phyloP scores from a whole-genome alignment of 768 basidiomycete species.

The Kockovaella imperatae region DNA sequence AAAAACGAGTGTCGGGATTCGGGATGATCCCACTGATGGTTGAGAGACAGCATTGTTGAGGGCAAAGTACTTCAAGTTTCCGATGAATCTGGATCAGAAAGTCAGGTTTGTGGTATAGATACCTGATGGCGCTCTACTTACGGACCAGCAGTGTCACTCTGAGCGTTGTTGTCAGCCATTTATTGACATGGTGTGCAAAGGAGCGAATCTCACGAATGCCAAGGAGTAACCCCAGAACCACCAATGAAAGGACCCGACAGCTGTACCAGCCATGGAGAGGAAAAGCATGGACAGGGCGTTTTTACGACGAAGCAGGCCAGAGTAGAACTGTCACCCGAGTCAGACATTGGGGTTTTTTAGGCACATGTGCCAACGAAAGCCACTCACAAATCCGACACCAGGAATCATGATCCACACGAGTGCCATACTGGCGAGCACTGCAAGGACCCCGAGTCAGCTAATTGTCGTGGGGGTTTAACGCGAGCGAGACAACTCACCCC shows the following conservation, averaged over 20 bases:
- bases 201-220: no score
- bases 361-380: no score
- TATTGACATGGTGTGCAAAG: no score
- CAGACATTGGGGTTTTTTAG: background rate
- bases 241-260: conserved; percentile 45
- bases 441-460: background rate
- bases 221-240: conserved; percentile 92
- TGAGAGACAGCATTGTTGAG: conserved; percentile 61
- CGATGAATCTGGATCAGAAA: conserved; percentile 56
- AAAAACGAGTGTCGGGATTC: conserved; percentile 75
- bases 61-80: conserved; percentile 73
- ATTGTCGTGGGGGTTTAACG: background rate
- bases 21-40: conserved; percentile 69
- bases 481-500: conserved; percentile 24
- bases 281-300: conserved; percentile 48
- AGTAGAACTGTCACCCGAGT: conserved; percentile 38
- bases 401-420: conserved; percentile 48
- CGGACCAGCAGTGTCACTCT: conserved; percentile 52
- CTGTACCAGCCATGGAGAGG: conserved; percentile 43
- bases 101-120: background rate
- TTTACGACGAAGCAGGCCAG: conserved; percentile 46
- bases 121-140: conserved; percentile 9
- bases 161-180: no score
- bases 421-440: conserved; percentile 31
- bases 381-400: conserved; percentile 40